A percentile compares a stretch with the other conserved stretches of the same genome.
phyloP scores from a whole-genome alignment of 345 rosid species.

The Noccaea bulbosa region DNA sequence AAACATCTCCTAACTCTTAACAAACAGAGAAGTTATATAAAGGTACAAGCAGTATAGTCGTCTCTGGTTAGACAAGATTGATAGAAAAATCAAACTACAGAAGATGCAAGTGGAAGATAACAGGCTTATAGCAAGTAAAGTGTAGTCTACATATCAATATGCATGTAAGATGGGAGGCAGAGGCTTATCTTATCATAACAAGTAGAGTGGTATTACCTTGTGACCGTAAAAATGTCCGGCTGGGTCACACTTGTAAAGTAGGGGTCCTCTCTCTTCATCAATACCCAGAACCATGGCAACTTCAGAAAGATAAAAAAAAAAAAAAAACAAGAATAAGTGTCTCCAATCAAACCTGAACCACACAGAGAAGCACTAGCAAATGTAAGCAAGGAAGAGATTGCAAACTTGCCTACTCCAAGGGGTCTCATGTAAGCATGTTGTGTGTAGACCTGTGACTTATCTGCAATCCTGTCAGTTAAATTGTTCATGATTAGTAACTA shows the following conservation, averaged over 20 bases:
- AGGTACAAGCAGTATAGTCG: neutral
- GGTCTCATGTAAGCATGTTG: slow-evolving; percentile 99
- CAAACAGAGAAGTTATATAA: slow-evolving; percentile 10
- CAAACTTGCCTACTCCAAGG: slow-evolving; percentile 89
- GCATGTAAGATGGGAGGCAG: neutral
- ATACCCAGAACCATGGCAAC: slow-evolving; percentile 98
- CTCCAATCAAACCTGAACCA: neutral
- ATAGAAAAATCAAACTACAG: neutral
- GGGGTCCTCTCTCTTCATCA: slow-evolving; percentile 95
- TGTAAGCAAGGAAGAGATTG: slow-evolving; percentile 13
- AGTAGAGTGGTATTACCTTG: slow-evolving; percentile 58
- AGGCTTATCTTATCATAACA: neutral
- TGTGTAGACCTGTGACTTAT: slow-evolving; percentile 96
- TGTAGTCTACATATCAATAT: slow-evolving; percentile 6
- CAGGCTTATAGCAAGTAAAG: neutral
- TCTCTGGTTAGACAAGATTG: neutral
- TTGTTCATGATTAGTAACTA: slow-evolving; percentile 16
- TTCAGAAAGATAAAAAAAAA: slow-evolving; percentile 28
- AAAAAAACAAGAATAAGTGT: slow-evolving; percentile 17
- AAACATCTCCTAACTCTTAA: neutral
- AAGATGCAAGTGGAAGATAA: slow-evolving; percentile 11
- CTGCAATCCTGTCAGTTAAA: slow-evolving; percentile 74
- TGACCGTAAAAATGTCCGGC: slow-evolving; percentile 99
- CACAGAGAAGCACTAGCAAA: slow-evolving; percentile 2
- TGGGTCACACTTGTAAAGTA: slow-evolving; percentile 96